Conservation (phyloP, 768 basidiomycete genomes). For the Mycena chlorophos region DNA sequence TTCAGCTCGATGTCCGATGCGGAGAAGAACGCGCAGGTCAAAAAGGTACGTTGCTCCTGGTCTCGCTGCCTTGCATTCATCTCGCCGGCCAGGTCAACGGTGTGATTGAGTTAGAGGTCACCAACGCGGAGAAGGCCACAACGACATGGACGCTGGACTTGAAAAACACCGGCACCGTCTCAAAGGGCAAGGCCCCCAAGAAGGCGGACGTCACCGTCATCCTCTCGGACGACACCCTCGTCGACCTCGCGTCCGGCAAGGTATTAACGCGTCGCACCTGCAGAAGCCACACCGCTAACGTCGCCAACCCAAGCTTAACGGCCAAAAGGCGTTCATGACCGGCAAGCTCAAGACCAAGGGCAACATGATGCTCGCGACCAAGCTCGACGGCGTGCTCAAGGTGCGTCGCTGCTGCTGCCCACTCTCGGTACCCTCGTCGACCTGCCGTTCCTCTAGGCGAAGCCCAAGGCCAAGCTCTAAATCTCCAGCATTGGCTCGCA, state of each 20-base stretch:
- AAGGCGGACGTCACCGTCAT: constrained; percentile 85
- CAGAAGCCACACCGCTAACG: background rate
- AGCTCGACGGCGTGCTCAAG: constrained; percentile 82
- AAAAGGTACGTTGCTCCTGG: constrained; percentile 56
- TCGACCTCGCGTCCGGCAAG: constrained; percentile 71
- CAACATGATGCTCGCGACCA: constrained; percentile 93
- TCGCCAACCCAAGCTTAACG: constrained; percentile 59
- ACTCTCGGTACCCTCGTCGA: background rate
- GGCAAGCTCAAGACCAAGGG: constrained; percentile 91
- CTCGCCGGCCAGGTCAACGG: constrained; percentile 65
- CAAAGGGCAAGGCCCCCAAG: constrained; percentile 68
- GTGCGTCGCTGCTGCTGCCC: constrained; percentile 37
- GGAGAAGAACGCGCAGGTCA: constrained; percentile 68
- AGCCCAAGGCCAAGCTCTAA: constrained; percentile 52
- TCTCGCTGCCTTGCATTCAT: background rate
- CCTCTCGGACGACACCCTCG: constrained; percentile 74
- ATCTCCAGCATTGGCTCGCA: background rate
- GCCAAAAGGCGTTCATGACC: constrained; percentile 95
- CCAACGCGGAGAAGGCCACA: constrained; percentile 69
- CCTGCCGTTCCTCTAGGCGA: constrained; percentile 29
- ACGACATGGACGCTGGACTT: constrained; percentile 90
- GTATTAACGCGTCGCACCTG: constrained; percentile 34
- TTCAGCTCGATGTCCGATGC: constrained; percentile 56
- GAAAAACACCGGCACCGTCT: constrained; percentile 78
- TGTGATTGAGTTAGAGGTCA: constrained; percentile 82